Conservation (phyloP, 306 rosid species). For the Cyclanthera cordifolia region DNA sequence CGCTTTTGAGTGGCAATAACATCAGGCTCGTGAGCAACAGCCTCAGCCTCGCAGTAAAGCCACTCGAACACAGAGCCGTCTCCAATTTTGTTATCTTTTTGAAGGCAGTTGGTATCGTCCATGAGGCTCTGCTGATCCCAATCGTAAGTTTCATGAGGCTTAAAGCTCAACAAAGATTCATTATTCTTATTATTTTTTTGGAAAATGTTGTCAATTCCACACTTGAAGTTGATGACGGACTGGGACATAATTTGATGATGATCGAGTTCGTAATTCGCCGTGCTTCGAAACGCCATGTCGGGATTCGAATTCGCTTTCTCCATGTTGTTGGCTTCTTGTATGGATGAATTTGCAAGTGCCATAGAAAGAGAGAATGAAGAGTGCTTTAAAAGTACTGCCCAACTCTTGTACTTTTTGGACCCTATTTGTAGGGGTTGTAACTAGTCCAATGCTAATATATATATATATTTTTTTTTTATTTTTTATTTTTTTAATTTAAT, state of each 20-base stretch:
- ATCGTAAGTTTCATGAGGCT: slow-evolving; percentile 25
- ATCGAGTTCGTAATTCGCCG: slow-evolving; percentile 14
- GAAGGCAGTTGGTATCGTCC: slow-evolving; percentile 34
- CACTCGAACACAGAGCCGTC: slow-evolving; percentile 38
- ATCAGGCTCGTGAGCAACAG: slow-evolving; percentile 23
- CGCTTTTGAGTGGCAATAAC: slow-evolving; percentile 33
- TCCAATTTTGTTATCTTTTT: slow-evolving; percentile 26
- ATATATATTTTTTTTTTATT: too few species aligned
- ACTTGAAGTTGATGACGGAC: slow-evolving; percentile 54
- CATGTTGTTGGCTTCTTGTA: slow-evolving; percentile 22
- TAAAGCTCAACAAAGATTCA: slow-evolving; percentile 62
- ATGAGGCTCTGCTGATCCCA: slow-evolving; percentile 29
- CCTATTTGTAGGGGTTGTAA: slow-evolving; percentile 5
- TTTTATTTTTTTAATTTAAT: not conserved
- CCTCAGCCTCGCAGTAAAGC: slow-evolving; percentile 37
- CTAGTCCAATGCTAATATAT: not conserved
- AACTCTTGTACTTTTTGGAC: not conserved
- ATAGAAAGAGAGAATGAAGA: slow-evolving; percentile 11
- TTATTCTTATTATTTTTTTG: slow-evolving; percentile 6
- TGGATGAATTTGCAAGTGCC: slow-evolving; percentile 12
- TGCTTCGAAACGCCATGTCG: not conserved
- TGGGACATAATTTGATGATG: slow-evolving; percentile 21
- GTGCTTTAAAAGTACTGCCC: slow-evolving; percentile 15
- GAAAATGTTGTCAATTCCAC: slow-evolving; percentile 15
- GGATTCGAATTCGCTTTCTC: not conserved